phyloP scores from a whole-genome alignment of 1,284 basidiomycete species.

The Microstroma glucosiphilum region DNA sequence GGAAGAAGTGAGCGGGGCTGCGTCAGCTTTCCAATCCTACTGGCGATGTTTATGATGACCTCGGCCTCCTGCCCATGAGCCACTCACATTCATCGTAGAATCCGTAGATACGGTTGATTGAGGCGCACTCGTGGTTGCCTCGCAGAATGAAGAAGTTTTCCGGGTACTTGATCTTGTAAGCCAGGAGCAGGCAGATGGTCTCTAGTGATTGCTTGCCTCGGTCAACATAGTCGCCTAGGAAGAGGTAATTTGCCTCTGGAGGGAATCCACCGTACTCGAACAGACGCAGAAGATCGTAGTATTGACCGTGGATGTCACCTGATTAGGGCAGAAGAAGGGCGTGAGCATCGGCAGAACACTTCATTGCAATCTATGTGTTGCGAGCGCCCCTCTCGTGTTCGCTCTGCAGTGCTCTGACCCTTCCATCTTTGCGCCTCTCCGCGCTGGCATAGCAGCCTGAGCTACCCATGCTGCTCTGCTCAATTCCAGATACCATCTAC shows the following conservation, averaged over 20 bases:
- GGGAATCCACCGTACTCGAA: conserved; percentile 99
- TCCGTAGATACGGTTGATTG: conserved; percentile 97
- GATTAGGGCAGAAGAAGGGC: neutral
- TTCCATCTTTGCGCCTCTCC: no score
- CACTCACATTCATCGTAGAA: conserved; percentile 90
- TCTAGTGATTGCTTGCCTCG: conserved; percentile 97
- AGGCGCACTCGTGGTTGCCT: conserved; percentile 99
- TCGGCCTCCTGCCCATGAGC: neutral
- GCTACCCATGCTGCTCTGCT: no score
- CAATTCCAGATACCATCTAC: no score
- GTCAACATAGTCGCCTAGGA: conserved; percentile 98
- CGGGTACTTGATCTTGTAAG: conserved; percentile 95
- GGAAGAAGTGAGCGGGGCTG: neutral
- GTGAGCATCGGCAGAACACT: no score
- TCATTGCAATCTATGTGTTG: no score
- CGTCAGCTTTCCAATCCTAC: neutral
- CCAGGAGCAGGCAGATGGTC: conserved; percentile 89
- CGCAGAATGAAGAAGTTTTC: conserved; percentile 98
- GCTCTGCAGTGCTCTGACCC: no score
- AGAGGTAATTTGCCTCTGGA: conserved; percentile 93
- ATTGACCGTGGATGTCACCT: conserved; percentile 97
- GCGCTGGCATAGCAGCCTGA: no score
- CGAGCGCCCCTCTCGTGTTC: no score
- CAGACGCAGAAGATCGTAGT: conserved; percentile 91
- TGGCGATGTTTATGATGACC: neutral